A percentile compares a stretch with the other conserved stretches of the same genome.
Evolutionary conservation across 106 monocot genomes (phyloP).

Genomic region (Dendrobium catenatum): DNA sequence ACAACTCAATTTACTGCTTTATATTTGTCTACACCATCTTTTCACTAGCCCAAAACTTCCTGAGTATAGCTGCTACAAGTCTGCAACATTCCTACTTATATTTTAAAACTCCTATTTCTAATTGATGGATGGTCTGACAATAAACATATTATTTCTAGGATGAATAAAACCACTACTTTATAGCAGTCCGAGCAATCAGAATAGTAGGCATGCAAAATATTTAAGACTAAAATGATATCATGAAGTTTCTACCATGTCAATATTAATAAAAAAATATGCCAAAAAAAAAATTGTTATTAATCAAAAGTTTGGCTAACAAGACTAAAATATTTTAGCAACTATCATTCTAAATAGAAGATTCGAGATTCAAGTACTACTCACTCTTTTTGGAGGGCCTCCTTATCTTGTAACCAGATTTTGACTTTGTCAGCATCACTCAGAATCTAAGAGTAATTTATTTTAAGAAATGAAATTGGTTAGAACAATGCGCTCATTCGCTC

Average conservation of each 20-base stretch:
- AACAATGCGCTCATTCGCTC: background rate
- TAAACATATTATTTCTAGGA: background rate
- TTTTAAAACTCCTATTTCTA: too few relatives aligned
- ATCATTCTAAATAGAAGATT: background rate
- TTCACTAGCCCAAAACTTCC: background rate
- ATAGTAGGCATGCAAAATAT: background rate
- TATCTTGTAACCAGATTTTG: constrained; percentile 77
- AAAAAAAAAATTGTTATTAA: background rate
- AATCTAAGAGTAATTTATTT: constrained; percentile 33
- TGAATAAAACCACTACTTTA: background rate
- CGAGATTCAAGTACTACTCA: constrained; percentile 19
- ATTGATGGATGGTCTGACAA: background rate
- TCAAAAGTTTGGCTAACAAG: background rate
- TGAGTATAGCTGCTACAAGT: background rate
- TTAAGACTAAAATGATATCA: background rate
- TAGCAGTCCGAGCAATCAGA: background rate
- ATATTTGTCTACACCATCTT: too few relatives aligned
- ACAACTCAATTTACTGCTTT: too few relatives aligned
- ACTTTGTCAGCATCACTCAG: constrained; percentile 58
- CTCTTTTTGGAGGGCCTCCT: constrained; percentile 70
- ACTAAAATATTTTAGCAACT: background rate
- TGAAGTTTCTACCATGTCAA: background rate
- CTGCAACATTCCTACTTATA: background rate
- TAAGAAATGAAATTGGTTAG: background rate
- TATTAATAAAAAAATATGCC: background rate